Conservation (phyloP, 345 rosid species). For the Excoecaria agallocha region DNA sequence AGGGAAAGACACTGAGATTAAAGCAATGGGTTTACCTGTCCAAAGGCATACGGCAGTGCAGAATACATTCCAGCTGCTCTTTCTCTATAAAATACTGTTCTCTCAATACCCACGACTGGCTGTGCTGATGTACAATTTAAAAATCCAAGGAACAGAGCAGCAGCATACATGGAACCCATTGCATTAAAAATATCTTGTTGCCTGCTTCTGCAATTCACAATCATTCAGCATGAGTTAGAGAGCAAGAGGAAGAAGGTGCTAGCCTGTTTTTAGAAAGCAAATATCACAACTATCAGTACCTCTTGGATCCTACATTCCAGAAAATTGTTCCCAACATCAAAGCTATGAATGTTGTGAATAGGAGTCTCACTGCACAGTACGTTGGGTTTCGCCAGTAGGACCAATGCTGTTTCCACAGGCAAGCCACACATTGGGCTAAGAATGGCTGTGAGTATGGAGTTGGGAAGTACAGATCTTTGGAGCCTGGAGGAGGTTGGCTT, state of each 20-base stretch:
- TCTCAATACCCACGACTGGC: constrained; percentile 59
- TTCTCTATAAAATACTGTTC: constrained; percentile 70
- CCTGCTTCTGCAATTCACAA: constrained; percentile 31
- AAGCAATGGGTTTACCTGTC: constrained; percentile 36
- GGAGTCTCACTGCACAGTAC: constrained; percentile 48
- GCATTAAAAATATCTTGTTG: constrained; percentile 54
- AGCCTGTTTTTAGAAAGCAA: not conserved
- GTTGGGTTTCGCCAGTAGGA: constrained; percentile 58
- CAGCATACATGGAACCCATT: constrained; percentile 67
- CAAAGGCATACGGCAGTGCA: constrained; percentile 63
- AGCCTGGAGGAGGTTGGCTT: constrained; percentile 39
- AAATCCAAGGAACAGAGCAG: constrained; percentile 57
- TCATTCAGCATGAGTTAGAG: not conserved
- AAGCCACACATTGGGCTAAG: constrained; percentile 49
- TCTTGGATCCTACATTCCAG: constrained; percentile 58
- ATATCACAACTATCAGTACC: constrained; percentile 26
- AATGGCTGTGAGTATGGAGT: constrained; percentile 44
- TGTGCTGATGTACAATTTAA: constrained; percentile 50
- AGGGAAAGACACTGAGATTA: not conserved
- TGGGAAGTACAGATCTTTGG: constrained; percentile 50
- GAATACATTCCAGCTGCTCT: constrained; percentile 76
- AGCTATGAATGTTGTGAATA: constrained; percentile 53
- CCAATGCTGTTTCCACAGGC: constrained; percentile 62
- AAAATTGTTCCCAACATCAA: constrained; percentile 62
- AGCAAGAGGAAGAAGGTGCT: not conserved